These are phyloP conservation scores for Astrothelium subdiscretum DNA, from an alignment of 495 filamentous ascomycete genomes.

Conservation along the genomic window DNA sequence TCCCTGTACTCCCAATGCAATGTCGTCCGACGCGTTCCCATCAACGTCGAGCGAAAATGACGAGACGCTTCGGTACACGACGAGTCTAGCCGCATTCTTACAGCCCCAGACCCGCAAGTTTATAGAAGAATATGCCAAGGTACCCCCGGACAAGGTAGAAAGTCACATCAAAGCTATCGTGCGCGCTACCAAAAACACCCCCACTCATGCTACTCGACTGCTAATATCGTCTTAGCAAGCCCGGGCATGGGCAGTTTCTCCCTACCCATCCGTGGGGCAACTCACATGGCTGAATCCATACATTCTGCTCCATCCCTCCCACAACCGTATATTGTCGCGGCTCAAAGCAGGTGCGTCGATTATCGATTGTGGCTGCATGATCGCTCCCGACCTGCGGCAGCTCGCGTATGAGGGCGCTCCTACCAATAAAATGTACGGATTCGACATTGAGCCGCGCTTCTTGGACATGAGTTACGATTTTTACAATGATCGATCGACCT, in stretches of 20 bases:
- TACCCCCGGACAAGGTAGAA: conserved; percentile 2
- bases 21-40: not conserved
- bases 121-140: conserved; percentile 1
- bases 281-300: conserved; percentile 6
- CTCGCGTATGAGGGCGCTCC: conserved; percentile 22
- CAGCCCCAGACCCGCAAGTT: conserved; percentile 2
- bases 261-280: conserved; percentile 3
- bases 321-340: conserved; percentile 2
- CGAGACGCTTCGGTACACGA: not conserved
- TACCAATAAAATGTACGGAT: conserved; percentile 15
- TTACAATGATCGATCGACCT: not conserved
- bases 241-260: not conserved
- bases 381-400: conserved; percentile 24
- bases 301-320: conserved; percentile 1
- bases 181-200: not conserved
- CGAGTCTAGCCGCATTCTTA: not conserved
- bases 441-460: conserved; percentile 18
- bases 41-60: not conserved
- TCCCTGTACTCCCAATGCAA: not conserved
- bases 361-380: conserved; percentile 28
- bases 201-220: not conserved
- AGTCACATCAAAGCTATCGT: conserved; percentile 4
- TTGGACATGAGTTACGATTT: conserved; percentile 4
- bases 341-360: conserved; percentile 17
- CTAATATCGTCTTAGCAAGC: not conserved